Conservation (phyloP, 2,329 filamentous ascomycete genomes). For the Colletotrichum scovillei region DNA sequence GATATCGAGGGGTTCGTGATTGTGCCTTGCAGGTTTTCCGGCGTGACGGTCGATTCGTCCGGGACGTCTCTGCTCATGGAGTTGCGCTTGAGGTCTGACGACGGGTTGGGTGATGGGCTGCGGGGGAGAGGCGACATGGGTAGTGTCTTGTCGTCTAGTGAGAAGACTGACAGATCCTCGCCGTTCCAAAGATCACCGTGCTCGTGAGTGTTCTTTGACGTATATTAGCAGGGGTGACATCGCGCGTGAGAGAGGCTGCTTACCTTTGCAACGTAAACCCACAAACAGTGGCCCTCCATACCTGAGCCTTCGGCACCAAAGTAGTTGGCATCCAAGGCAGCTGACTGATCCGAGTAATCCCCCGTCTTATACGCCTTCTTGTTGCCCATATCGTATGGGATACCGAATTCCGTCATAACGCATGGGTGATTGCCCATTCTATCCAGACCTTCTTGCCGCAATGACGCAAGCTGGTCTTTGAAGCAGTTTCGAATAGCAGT, state of each 20-base stretch:
- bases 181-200: constrained; percentile 98
- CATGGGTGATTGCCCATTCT: constrained; percentile 90
- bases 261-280: constrained; percentile 84
- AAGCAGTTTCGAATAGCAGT: constrained; percentile 95
- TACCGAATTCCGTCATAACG: constrained; percentile 93
- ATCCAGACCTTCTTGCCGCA: constrained; percentile 88
- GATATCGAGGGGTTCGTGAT: constrained; percentile 76
- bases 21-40: constrained; percentile 79
- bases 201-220: constrained; percentile 79
- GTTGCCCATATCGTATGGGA: constrained; percentile 98
- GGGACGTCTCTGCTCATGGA: constrained; percentile 51
- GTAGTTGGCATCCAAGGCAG: constrained; percentile 96
- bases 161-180: constrained; percentile 93
- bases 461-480: constrained; percentile 84
- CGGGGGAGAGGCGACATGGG: constrained; percentile 63
- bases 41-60: constrained; percentile 72
- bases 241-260: constrained; percentile 37
- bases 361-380: constrained; percentile 96
- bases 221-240: background rate
- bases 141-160: constrained; percentile 79
- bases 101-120: constrained; percentile 47
- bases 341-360: constrained; percentile 91
- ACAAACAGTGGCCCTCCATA: constrained; percentile 88
- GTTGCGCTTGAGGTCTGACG: constrained; percentile 13
- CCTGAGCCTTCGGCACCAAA: constrained; percentile 88